Percentiles rank a stretch among this genome's conserved stretches.
Conservation (phyloP, 2,329 filamentous ascomycete genomes). For the Stenocarpella maydis region DNA sequence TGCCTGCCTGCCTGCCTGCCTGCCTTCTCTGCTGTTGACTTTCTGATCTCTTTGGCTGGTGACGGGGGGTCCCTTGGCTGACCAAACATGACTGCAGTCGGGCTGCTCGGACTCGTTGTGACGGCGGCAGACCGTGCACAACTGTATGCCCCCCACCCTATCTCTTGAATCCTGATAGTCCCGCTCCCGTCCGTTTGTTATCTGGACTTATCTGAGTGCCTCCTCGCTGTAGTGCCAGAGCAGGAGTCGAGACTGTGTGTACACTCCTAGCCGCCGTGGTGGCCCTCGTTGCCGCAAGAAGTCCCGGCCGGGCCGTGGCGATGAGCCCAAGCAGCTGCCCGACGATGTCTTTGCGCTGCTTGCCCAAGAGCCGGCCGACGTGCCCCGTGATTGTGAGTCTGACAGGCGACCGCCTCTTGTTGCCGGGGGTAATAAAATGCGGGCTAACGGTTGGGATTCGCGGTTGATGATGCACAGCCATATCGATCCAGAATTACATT, state of each 20-base stretch:
- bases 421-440: not conserved
- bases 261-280: slow-evolving; percentile 53
- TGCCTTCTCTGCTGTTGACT: not conserved
- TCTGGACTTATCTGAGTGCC: not conserved
- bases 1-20: slow-evolving; percentile 23
- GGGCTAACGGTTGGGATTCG: slow-evolving; percentile 29
- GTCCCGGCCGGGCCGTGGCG: slow-evolving; percentile 39
- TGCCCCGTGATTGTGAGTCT: slow-evolving; percentile 44
- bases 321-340: slow-evolving; percentile 39
- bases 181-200: slow-evolving; percentile 24
- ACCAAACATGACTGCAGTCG: slow-evolving; percentile 45
- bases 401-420: not conserved
- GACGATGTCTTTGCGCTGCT: slow-evolving; percentile 34
- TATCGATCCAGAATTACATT: slow-evolving; percentile 51
- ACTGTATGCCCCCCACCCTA: slow-evolving; percentile 49
- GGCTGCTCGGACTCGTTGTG: slow-evolving; percentile 55
- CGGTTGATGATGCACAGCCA: slow-evolving; percentile 38
- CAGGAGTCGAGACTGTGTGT: slow-evolving; percentile 52
- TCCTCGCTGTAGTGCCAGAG: slow-evolving; percentile 46
- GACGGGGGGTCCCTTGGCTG: slow-evolving; percentile 26
- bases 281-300: slow-evolving; percentile 54
- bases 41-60: not conserved
- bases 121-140: slow-evolving; percentile 53
- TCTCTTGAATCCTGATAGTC: not conserved
- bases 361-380: slow-evolving; percentile 42